phyloP scores from a whole-genome alignment of 768 basidiomycete species.

The Russula vinacea region DNA sequence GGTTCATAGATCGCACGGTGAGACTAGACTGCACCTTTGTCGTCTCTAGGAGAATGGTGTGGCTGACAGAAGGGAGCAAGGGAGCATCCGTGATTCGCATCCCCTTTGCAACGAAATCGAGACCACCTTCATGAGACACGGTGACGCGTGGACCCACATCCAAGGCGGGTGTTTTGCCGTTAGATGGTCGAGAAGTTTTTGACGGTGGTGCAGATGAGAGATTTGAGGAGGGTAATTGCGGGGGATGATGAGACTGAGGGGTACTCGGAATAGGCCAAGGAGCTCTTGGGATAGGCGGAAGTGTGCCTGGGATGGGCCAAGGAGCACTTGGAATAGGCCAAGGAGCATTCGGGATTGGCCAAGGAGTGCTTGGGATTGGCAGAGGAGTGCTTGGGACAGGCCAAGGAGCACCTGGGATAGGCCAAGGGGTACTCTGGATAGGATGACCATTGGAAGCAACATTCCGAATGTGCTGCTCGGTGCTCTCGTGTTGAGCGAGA shows the following conservation, averaged over 20 bases:
- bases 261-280: neutral
- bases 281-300: no score
- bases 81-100: neutral
- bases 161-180: neutral
- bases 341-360: no score
- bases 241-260: neutral
- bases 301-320: no score
- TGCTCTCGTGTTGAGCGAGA: slow-evolving; percentile 3
- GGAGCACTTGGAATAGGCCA: no score
- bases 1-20: neutral
- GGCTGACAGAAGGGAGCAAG: neutral
- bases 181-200: neutral
- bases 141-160: slow-evolving; percentile 1
- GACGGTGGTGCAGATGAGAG: neutral
- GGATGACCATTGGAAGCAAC: neutral
- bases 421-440: neutral
- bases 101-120: slow-evolving; percentile 12
- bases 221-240: neutral
- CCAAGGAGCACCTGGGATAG: no score
- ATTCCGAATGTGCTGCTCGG: slow-evolving; percentile 12
- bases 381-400: no score
- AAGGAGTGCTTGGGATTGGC: no score
- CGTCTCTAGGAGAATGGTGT: slow-evolving; percentile 3
- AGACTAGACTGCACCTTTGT: neutral
- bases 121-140: slow-evolving; percentile 16